Percentiles rank a stretch among this genome's conserved stretches.
phyloP scores from a whole-genome alignment of 352 stramenopile genomes.

The Lagenidium giganteum region DNA sequence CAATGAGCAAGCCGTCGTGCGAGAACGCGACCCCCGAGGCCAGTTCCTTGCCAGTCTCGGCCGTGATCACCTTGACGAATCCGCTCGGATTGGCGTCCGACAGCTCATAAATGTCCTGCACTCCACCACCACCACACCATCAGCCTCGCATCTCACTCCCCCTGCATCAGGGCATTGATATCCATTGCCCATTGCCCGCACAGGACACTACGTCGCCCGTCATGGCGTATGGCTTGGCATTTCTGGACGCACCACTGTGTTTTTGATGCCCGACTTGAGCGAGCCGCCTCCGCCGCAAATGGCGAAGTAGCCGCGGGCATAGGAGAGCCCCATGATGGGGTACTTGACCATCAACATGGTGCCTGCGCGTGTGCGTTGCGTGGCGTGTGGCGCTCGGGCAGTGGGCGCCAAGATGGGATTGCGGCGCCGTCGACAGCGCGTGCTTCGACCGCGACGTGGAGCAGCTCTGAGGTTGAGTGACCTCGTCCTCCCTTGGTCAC shows the following conservation, averaged over 20 bases:
- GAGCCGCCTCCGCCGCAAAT: conserved; percentile 82
- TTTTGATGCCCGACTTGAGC: conserved; percentile 81
- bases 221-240: too few relatives aligned
- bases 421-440: conserved; percentile 2
- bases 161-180: too few relatives aligned
- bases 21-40: conserved; percentile 76
- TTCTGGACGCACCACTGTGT: conserved; percentile 64
- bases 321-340: conserved; percentile 79
- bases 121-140: too few relatives aligned
- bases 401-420: conserved; percentile 21
- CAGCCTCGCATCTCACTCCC: not conserved
- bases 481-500: too few relatives aligned
- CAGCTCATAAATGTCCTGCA: conserved; percentile 70
- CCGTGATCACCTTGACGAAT: conserved; percentile 64
- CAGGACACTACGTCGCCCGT: too few relatives aligned
- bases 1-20: conserved; percentile 63
- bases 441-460: too few relatives aligned
- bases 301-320: conserved; percentile 60
- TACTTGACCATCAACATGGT: conserved; percentile 82
- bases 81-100: conserved; percentile 54
- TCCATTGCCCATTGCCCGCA: too few relatives aligned
- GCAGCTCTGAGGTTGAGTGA: too few relatives aligned
- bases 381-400: conserved; percentile 16
- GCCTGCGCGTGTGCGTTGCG: not conserved
- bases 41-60: conserved; percentile 64